A percentile compares a stretch with the other conserved stretches of the same genome.
Conservation (phyloP, 2,329 filamentous ascomycete species). For the Pseudogymnoascus sp. region DNA sequence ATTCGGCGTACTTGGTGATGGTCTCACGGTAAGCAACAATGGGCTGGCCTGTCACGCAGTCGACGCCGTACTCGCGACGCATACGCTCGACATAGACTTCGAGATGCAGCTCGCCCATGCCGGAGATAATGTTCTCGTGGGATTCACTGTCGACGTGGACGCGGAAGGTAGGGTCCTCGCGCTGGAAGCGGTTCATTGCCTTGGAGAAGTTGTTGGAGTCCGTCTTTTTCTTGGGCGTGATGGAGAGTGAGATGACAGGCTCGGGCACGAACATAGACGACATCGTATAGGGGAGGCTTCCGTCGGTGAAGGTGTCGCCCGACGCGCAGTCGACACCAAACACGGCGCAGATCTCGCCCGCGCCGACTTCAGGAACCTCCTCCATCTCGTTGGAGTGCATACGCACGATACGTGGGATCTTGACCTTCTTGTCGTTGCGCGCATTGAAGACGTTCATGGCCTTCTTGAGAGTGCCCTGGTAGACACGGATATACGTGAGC, state of each 20-base stretch:
- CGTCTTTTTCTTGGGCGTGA: slow-evolving; percentile 88
- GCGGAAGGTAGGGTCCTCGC: slow-evolving; percentile 95
- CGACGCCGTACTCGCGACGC: slow-evolving; percentile 91
- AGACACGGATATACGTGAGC: slow-evolving; percentile 95
- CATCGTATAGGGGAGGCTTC: slow-evolving; percentile 87
- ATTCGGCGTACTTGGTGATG: slow-evolving; percentile 68
- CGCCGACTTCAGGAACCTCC: slow-evolving; percentile 83
- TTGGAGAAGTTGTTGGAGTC: slow-evolving; percentile 94
- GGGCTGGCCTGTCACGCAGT: slow-evolving; percentile 90
- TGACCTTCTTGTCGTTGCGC: slow-evolving; percentile 88
- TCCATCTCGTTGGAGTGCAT: slow-evolving; percentile 99
- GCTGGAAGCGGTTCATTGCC: slow-evolving; percentile 97
- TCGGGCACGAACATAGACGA: slow-evolving; percentile 97
- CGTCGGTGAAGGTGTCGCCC: slow-evolving; percentile 96
- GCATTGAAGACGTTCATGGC: slow-evolving; percentile 89
- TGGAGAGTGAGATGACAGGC: slow-evolving; percentile 94
- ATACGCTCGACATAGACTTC: slow-evolving; percentile 98
- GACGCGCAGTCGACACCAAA: slow-evolving; percentile 97
- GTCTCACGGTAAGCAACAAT: slow-evolving; percentile 97
- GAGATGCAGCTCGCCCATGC: slow-evolving; percentile 95
- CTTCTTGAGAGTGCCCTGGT: slow-evolving; percentile 86
- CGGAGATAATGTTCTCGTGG: slow-evolving; percentile 94
- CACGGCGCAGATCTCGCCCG: slow-evolving; percentile 96
- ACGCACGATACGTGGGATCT: slow-evolving; percentile 91
- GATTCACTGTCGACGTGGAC: slow-evolving; percentile 87